Evolutionary conservation across 352 stramenopile species (phyloP), one percentile per base, ranked within the genome.

Genomic region (Phytophthora agathidicida): DNA sequence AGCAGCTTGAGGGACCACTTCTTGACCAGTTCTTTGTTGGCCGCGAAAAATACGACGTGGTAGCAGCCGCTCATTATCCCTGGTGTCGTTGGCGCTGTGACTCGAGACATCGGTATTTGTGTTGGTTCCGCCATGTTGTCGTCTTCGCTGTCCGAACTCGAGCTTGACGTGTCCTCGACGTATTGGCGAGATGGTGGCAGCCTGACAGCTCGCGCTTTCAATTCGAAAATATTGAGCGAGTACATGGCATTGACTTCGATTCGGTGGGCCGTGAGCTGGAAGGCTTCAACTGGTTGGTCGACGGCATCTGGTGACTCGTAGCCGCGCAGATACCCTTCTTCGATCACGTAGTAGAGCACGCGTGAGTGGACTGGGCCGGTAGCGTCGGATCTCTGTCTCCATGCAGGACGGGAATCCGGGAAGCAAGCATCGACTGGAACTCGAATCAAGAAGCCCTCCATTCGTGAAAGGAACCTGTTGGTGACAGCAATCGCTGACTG

Each of bases 381-480:
- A 11, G 33, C 30, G 20, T 72, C 53, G 17, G 37, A 31, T 13
- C 30, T 32, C 20, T 65, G 57, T 31, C 45, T 59, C 67, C 62
- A 72, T 3, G 39, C 49, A 42, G 67, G 62, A 32, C 57, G 51
- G 1, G 48, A 26, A 7, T 69, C 67, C 8, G 64, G 48, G 47
- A 68, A 68, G 27, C 61, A 66, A 7, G 43, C 57, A 53, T 60
- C 57, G 51, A 58, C 24, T n/a, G 82, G 79, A 20, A 91, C 46
- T 1, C 79, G 82, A 26, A 91, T 86, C 62, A 91, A 77, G 60
- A 78, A 91, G 31, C 82, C 79, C 49, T 91, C 82, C 82, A 91
- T 91, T 19, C 22, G 19, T 20, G 7, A 26, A 54, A 22, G 24
- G 27, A 24, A 23, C 8, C n/a, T n/a, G n/a, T n/a, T n/a, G n/a